phyloP scores from a whole-genome alignment of 768 basidiomycete species.

The Sarcomyxa edulis region DNA sequence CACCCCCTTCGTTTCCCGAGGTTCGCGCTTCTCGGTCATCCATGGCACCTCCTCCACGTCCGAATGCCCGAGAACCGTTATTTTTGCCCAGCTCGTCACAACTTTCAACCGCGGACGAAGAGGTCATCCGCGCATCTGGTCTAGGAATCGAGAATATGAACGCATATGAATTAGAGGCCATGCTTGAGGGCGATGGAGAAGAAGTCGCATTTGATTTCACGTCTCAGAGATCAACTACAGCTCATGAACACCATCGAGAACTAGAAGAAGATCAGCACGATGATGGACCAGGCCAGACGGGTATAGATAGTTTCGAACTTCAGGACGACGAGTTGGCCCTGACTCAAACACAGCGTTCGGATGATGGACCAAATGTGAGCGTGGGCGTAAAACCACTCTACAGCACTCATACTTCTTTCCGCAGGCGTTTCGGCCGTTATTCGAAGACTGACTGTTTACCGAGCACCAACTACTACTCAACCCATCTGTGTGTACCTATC shows the following conservation, averaged over 20 bases:
- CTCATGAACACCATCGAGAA: slow-evolving; percentile 1
- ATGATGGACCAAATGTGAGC: slow-evolving; percentile 26
- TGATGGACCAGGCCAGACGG: slow-evolving; percentile 15
- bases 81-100: slow-evolving; percentile 49
- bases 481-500: background rate
- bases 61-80: slow-evolving; percentile 28
- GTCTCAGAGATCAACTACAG: slow-evolving; percentile 16
- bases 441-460: slow-evolving; percentile 36
- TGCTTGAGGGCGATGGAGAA: slow-evolving; percentile 12
- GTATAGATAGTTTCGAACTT: slow-evolving; percentile 27
- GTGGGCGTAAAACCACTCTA: no score
- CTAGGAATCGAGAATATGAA: slow-evolving; percentile 67
- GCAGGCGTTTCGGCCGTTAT: slow-evolving; percentile 44
- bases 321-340: slow-evolving; percentile 33
- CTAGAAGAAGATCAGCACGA: slow-evolving; percentile 10
- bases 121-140: slow-evolving; percentile 52
- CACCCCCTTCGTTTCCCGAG: slow-evolving; percentile 13
- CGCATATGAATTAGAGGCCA: slow-evolving; percentile 45
- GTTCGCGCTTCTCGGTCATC: no score
- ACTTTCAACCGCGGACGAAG: slow-evolving; percentile 50
- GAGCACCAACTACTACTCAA: slow-evolving; percentile 2
- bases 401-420: slow-evolving; percentile 6
- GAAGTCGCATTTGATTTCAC: slow-evolving; percentile 24
- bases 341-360: slow-evolving; percentile 29
- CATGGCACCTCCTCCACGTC: slow-evolving; percentile 23